Base-by-base conservation (phyloP, 108 stramenopile species). In the Nitzschia sp. region DNA sequence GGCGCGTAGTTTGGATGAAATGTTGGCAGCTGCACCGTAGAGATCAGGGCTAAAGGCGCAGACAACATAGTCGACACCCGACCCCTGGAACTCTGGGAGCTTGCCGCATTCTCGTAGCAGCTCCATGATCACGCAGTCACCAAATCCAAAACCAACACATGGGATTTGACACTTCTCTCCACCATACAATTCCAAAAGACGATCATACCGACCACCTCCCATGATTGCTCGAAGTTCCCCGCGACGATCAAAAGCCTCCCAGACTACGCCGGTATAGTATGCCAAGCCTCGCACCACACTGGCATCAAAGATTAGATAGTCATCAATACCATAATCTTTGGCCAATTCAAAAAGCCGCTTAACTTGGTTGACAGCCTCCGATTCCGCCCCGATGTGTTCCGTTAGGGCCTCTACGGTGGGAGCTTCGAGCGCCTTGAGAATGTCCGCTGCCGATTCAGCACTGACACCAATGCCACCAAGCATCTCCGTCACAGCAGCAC, bases 61-160 rank as follows among this genome's bases (percentile, higher is more conserved):
- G 13, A 95, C 93, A 15, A 95, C 90, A 23, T 84, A 77, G 45
- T 96, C 94, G 48, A 87, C 80, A 47, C 77, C 82, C 23, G 82
- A 72, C 0, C 78, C 70, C 61, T 83, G 75, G 27, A 94, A 88
- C 5, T 75, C 45, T 6, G 98, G 98, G 3, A 98, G 48, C 2
- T 95, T 82, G 36, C 81, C 64, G 54, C 87, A 81, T 27, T 94
- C 94, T 64, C 85, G 82, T 53, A 98, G 70, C 35, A 98, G 80
- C 57, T 98, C 98, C 60, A 98, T 90, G 55, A 98, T 97, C 15
- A 98, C 98, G 30, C 97, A 97, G 75, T 98, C 98, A 21, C 98
- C 97, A 70, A 98, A 98, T 17, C 98, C 98, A 76, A 98, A 98
- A 24, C 98, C 98, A 26, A 87, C 95, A 27, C 97, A 97, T 11